Conservation (phyloP, 2,329 filamentous ascomycete species). For the Penicillium sp. region DNA sequence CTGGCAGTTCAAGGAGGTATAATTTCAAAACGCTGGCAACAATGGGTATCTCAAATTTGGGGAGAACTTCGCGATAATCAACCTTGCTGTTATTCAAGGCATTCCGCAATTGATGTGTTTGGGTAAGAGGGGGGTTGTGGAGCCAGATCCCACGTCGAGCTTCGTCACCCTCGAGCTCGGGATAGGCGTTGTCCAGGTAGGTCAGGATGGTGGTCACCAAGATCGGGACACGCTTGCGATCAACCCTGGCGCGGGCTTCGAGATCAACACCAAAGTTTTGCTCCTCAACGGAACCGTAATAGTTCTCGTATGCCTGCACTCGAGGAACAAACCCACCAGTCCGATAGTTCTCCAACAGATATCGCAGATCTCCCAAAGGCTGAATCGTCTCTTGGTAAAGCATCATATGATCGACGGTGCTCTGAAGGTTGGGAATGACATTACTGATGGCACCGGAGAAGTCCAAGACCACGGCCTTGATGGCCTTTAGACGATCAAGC, state of each 20-base stretch:
- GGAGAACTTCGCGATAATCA: slow-evolving; percentile 73
- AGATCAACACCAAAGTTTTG: slow-evolving; percentile 98
- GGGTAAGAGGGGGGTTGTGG: slow-evolving; percentile 81
- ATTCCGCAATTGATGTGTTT: slow-evolving; percentile 81
- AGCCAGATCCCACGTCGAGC: slow-evolving; percentile 91
- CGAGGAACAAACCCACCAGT: slow-evolving; percentile 90
- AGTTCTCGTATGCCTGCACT: slow-evolving; percentile 95
- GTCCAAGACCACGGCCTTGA: slow-evolving; percentile 96
- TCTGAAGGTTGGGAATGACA: slow-evolving; percentile 93
- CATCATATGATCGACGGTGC: slow-evolving; percentile 98
- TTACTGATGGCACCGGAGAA: slow-evolving; percentile 98
- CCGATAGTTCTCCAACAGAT: slow-evolving; percentile 94
- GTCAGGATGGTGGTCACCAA: slow-evolving; percentile 92
- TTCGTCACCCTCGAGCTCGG: slow-evolving; percentile 95
- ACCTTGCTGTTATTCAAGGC: slow-evolving; percentile 85
- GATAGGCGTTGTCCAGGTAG: slow-evolving; percentile 93
- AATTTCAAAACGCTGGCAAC: slow-evolving; percentile 91
- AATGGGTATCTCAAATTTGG: slow-evolving; percentile 90
- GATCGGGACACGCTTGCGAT: slow-evolving; percentile 92
- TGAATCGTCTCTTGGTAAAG: slow-evolving; percentile 99
- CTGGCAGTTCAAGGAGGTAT: slow-evolving; percentile 91
- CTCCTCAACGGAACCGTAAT: slow-evolving; percentile 97
- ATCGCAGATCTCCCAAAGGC: slow-evolving; percentile 83
- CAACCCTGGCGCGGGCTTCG: slow-evolving; percentile 89
- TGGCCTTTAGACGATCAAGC: slow-evolving; percentile 91